Percentiles rank a stretch among this genome's conserved stretches.
These are phyloP conservation scores for Myxozyma vanderwaltii DNA, from an alignment of 805 yeast genomes.

Conservation along the genomic window DNA sequence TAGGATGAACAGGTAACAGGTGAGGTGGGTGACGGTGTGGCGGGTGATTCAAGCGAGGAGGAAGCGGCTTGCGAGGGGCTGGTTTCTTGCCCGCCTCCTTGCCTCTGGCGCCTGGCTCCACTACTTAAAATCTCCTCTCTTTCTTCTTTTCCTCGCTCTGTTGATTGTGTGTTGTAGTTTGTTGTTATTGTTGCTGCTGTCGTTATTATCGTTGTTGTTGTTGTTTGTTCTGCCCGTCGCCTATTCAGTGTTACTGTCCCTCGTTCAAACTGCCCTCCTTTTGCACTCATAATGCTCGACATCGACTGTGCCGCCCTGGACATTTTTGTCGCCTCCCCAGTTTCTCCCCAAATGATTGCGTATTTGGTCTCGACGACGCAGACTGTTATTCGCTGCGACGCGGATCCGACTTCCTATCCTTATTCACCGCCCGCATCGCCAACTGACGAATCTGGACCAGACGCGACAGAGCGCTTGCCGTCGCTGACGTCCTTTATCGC, in stretches of 20 bases:
- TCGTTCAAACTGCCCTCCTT: constrained; percentile 4
- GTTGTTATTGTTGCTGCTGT: too few species aligned
- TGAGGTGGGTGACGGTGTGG: constrained; percentile 9
- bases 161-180: too few species aligned
- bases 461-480: constrained; percentile 41
- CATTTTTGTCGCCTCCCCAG: constrained; percentile 47
- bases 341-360: constrained; percentile 45
- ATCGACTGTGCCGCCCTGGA: constrained; percentile 44
- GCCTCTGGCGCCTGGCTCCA: constrained; percentile 2
- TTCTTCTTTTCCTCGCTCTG: neutral
- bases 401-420: constrained; percentile 32
- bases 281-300: constrained; percentile 20
- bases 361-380: constrained; percentile 48
- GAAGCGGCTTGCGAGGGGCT: constrained; percentile 8
- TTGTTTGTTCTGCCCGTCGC: neutral
- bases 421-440: constrained; percentile 49
- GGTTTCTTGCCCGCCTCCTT: constrained; percentile 16
- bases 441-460: constrained; percentile 8
- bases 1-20: neutral
- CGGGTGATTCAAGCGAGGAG: neutral
- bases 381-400: constrained; percentile 46
- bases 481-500: constrained; percentile 67
- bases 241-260: neutral
- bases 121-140: neutral
- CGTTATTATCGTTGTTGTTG: too few species aligned